Conservation (phyloP, 2,329 filamentous ascomycete genomes). For the Xylariales sp. region DNA sequence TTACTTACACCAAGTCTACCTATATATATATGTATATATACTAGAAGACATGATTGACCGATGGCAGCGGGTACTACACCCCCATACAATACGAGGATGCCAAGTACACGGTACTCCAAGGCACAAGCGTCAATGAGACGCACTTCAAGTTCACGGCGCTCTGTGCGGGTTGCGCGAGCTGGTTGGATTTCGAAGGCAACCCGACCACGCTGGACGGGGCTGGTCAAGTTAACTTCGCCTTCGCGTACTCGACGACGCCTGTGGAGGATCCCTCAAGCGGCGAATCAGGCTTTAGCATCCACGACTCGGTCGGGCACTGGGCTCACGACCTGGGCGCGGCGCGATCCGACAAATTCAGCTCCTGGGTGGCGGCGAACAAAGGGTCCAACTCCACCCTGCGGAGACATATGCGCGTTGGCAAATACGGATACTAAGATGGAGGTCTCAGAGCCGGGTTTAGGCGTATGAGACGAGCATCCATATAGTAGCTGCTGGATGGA, state of each 20-base stretch:
- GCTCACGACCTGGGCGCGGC: conserved; percentile 52
- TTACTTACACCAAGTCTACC: conserved; percentile 25
- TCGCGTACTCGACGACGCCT: conserved; percentile 53
- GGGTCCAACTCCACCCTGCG: conserved; percentile 4
- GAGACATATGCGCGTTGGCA: conserved; percentile 5
- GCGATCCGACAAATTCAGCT: conserved; percentile 50
- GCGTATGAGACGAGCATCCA: background rate
- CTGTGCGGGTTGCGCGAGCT: conserved; percentile 56
- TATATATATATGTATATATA: too few relatives aligned
- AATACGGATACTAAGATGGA: conserved; percentile 17
- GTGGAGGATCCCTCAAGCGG: conserved; percentile 53
- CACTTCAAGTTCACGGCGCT: conserved; percentile 53
- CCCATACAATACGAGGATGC: conserved; percentile 50
- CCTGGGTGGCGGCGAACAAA: conserved; percentile 48
- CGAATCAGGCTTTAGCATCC: conserved; percentile 56
- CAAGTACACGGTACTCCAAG: conserved; percentile 51
- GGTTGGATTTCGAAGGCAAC: conserved; percentile 56
- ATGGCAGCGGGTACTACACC: conserved; percentile 51
- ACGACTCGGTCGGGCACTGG: conserved; percentile 57
- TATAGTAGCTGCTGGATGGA: too few relatives aligned
- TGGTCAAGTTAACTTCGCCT: conserved; percentile 55
- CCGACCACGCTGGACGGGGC: conserved; percentile 53
- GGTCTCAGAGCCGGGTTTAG: background rate
- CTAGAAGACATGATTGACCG: conserved; percentile 9
- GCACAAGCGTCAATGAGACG: conserved; percentile 50